Evolutionary conservation across 1,284 basidiomycete species (phyloP).

Genomic region (Boletus mariae): DNA sequence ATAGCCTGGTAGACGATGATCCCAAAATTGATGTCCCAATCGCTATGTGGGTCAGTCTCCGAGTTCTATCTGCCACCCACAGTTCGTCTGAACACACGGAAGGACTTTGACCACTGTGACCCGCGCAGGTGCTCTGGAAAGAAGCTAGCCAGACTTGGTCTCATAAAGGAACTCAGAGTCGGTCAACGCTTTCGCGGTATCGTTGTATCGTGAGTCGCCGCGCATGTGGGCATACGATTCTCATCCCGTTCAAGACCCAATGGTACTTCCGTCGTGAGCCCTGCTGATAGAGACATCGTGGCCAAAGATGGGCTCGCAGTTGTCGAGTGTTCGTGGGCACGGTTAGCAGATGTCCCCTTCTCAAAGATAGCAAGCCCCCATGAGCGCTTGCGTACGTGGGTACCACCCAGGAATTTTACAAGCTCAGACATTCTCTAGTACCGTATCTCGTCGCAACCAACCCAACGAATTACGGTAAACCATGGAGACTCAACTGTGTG

Average conservation of each 20-base stretch:
- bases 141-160: conserved; percentile 82
- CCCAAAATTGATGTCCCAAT: conserved; percentile 60
- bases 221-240: background rate
- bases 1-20: background rate
- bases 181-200: conserved; percentile 88
- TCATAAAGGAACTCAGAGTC: conserved; percentile 82
- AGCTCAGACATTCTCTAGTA: conserved; percentile 46
- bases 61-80: background rate
- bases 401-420: background rate
- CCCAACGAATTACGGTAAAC: conserved; percentile 93
- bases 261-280: conserved; percentile 77
- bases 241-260: conserved; percentile 62
- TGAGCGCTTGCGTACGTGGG: conserved; percentile 77
- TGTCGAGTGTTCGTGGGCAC: conserved; percentile 97
- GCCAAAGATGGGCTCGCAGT: conserved; percentile 82
- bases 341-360: conserved; percentile 92
- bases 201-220: conserved; percentile 80
- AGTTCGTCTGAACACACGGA: background rate
- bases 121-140: conserved; percentile 94
- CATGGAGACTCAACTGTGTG: conserved; percentile 87
- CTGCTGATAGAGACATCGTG: conserved; percentile 82
- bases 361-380: conserved; percentile 90
- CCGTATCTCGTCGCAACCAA: conserved; percentile 92
- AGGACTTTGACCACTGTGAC: conserved; percentile 98
- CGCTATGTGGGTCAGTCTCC: conserved; percentile 80